Conservation (phyloP, 176 grass and related monocot species). For the Aegilops tauschii region DNA sequence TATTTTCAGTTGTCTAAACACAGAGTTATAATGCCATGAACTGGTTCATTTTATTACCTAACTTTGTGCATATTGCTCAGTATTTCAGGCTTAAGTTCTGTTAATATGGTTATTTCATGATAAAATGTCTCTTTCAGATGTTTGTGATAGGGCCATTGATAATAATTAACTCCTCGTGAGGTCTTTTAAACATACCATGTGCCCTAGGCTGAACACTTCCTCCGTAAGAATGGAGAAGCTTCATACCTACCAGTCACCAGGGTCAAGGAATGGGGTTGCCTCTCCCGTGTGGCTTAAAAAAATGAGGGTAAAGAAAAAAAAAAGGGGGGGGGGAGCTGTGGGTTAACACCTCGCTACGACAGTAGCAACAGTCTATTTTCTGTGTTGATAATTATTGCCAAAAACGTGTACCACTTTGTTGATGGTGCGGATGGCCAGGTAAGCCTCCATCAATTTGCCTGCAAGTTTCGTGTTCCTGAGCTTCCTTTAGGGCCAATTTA, state of each 20-base stretch:
- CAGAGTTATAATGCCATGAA: not conserved
- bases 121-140: not conserved
- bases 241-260: not conserved
- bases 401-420: not conserved
- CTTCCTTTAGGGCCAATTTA: not conserved
- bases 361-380: not conserved
- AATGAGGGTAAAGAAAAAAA: not conserved
- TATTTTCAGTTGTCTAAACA: not conserved
- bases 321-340: too few relatives aligned
- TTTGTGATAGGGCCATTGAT: not conserved
- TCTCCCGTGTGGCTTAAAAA: not conserved
- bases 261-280: not conserved
- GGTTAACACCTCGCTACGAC: not conserved
- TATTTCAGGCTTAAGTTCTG: not conserved
- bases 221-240: constrained; percentile 33
- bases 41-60: not conserved
- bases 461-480: not conserved
- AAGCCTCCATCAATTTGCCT: not conserved
- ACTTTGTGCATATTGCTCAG: not conserved
- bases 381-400: not conserved
- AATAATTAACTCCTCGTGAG: not conserved
- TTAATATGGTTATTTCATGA: not conserved
- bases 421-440: not conserved
- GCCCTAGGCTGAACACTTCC: constrained; percentile 28
- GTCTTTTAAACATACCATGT: not conserved